Percentiles rank a stretch among this genome's conserved stretches.
phyloP scores from a whole-genome alignment of 2,329 filamentous ascomycete species.

The Diaporthe ilicicola region DNA sequence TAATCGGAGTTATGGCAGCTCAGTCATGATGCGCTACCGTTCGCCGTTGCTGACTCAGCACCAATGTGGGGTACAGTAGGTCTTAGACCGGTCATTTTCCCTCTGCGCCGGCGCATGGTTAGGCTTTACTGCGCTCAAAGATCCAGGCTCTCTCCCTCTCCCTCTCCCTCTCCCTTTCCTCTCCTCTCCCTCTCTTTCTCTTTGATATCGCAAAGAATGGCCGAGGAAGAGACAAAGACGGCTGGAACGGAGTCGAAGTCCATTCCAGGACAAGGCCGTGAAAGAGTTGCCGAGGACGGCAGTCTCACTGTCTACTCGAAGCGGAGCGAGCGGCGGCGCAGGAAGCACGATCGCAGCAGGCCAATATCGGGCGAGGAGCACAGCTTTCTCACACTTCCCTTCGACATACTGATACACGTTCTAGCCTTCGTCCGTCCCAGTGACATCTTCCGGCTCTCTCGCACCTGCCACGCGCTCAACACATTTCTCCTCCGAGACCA shows the following conservation, averaged over 20 bases:
- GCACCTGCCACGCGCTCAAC: slow-evolving; percentile 51
- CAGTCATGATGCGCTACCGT: no score
- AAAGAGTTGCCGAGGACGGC: slow-evolving; percentile 29
- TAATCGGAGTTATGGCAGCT: no score
- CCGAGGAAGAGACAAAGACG: background rate
- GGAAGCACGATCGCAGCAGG: slow-evolving; percentile 50
- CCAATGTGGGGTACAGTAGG: background rate
- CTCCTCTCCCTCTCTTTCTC: no score
- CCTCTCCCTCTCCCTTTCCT: no score
- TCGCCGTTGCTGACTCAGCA: slow-evolving; percentile 2
- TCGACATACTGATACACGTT: slow-evolving; percentile 60
- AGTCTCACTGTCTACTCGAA: slow-evolving; percentile 53
- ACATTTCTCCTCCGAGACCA: slow-evolving; percentile 55
- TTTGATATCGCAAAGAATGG: background rate
- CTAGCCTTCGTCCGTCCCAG: slow-evolving; percentile 56
- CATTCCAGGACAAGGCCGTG: background rate
- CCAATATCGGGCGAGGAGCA: slow-evolving; percentile 40
- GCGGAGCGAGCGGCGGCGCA: slow-evolving; percentile 57
- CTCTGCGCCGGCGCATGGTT: no score
- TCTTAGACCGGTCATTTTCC: background rate
- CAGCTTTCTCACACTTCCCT: slow-evolving; percentile 57
- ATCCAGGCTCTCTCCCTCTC: no score
- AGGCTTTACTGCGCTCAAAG: background rate
- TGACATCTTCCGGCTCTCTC: slow-evolving; percentile 57
- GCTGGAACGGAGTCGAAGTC: background rate